Percentiles rank a stretch among this genome's conserved stretches.
Evolutionary conservation across 1,139 yeast species (phyloP).

Genomic region (Suhomyces chickasaworum): DNA sequence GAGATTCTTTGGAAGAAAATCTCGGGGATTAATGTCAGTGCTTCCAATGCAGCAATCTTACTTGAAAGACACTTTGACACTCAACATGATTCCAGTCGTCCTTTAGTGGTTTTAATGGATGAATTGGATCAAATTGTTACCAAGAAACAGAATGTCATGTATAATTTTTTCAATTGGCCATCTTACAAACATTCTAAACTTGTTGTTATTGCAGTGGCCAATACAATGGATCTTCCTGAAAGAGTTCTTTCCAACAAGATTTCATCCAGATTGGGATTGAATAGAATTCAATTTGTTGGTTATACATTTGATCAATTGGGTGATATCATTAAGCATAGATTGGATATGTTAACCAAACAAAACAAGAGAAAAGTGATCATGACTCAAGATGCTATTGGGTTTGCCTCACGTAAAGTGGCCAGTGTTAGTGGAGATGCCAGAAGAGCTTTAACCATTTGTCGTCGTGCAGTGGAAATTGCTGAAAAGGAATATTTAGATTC

Average conservation of each 20-base stretch:
- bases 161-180: conserved; percentile 98
- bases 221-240: conserved; percentile 97
- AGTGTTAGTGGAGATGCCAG: conserved; percentile 98
- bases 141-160: conserved; percentile 84
- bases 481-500: conserved; percentile 51
- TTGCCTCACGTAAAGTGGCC: conserved; percentile 92
- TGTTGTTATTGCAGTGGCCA: conserved; percentile 91
- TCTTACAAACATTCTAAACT: conserved; percentile 76
- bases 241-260: conserved; percentile 83
- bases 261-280: conserved; percentile 86
- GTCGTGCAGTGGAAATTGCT: conserved; percentile 89
- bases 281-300: conserved; percentile 86
- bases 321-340: conserved; percentile 69
- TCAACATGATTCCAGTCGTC: conserved; percentile 30
- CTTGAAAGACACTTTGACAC: conserved; percentile 40
- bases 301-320: conserved; percentile 80
- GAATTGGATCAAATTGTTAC: conserved; percentile 92
- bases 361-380: conserved; percentile 46
- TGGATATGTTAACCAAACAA: conserved; percentile 54
- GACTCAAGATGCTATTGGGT: conserved; percentile 78
- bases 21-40: conserved; percentile 60
- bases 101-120: conserved; percentile 81
- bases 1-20: conserved; percentile 79
- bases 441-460: conserved; percentile 83
- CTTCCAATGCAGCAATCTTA: conserved; percentile 58